phyloP scores from a whole-genome alignment of 2,329 filamentous ascomycete genomes.

The Incumbomyces lentus region DNA sequence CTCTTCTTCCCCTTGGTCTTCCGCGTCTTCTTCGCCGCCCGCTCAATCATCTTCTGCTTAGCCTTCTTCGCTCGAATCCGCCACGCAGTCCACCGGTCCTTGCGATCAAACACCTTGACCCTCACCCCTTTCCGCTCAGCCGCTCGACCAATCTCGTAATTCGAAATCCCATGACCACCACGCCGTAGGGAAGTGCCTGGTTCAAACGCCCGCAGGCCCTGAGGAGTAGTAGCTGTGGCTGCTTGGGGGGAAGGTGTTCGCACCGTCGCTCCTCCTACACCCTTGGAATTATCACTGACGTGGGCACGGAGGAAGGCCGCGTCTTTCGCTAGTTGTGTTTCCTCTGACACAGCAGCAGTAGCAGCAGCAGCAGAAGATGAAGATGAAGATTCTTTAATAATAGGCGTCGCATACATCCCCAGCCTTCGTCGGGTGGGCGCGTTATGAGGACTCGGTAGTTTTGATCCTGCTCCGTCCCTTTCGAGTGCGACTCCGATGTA shows the following conservation, averaged over 20 bases:
- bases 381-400: conserved; percentile 21
- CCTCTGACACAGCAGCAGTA: conserved; percentile 2
- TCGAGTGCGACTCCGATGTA: conserved; percentile 92
- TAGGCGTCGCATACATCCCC: conserved; percentile 53
- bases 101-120: conserved; percentile 46
- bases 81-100: conserved; percentile 56
- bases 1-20: conserved; percentile 53
- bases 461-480: conserved; percentile 50
- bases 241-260: conserved; percentile 21
- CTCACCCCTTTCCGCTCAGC: conserved; percentile 45
- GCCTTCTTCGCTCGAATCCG: conserved; percentile 45
- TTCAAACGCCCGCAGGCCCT: conserved; percentile 19
- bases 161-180: conserved; percentile 40
- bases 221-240: conserved; percentile 18
- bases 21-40: conserved; percentile 57
- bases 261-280: conserved; percentile 20
- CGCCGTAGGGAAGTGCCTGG: conserved; percentile 24
- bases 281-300: conserved; percentile 9
- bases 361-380: too few species aligned
- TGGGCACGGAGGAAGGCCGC: conserved; percentile 13
- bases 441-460: conserved; percentile 65
- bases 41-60: conserved; percentile 25
- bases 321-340: conserved; percentile 7
- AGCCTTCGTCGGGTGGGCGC: conserved; percentile 65
- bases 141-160: conserved; percentile 26